Base-by-base conservation (phyloP, 306 rosid genomes). In the Prosopis cineraria region DNA sequence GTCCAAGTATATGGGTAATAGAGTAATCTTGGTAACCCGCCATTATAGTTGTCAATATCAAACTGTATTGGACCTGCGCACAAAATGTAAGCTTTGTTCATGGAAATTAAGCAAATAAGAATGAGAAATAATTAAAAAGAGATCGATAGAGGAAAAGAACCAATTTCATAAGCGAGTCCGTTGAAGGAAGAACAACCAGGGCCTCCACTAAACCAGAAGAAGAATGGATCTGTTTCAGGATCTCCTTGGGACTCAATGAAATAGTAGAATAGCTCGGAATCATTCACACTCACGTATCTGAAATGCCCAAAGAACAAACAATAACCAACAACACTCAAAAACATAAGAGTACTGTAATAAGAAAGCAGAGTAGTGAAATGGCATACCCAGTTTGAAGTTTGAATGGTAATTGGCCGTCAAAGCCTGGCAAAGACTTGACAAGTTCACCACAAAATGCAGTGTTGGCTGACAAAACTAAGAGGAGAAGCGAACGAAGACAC, bases 201-300 rank as follows among this genome's bases (percentile, higher is more conserved):
- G 60, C 81, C 81, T 41, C 75, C 76, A 0, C 76, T n/a, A 5
- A 78, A 27, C 81, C 81, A 78, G 31, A 69, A 69, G 41, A 78
- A 69, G 17, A 78, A 62, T 30, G 76, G 81, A n/a, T 78, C 81
- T 6, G 7, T 37, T 37, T 37, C 40, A 3, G 40, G 40, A 9
- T 37, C 7, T 37, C 40, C 40, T 37, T 40, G 43, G n/a, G 78
- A 59, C 58, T 74, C 70, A 2, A 74, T 59, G 69, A 74, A 74
- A 10, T 74, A 74, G 58, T 74, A 66, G 53, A 76, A 76, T 5
- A 37, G 40, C 7, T 37, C 40, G 7, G 40, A 37, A 37, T 37
- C 40, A 37, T 37, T 37, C 40, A 78, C 81, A 22, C 75, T 68
- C 40, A 68, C 30, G 58, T 68, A 78, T 20, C 81, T 78, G 60